phyloP scores from a whole-genome alignment of 768 basidiomycete species.

The Macrolepiota albuminosa region DNA sequence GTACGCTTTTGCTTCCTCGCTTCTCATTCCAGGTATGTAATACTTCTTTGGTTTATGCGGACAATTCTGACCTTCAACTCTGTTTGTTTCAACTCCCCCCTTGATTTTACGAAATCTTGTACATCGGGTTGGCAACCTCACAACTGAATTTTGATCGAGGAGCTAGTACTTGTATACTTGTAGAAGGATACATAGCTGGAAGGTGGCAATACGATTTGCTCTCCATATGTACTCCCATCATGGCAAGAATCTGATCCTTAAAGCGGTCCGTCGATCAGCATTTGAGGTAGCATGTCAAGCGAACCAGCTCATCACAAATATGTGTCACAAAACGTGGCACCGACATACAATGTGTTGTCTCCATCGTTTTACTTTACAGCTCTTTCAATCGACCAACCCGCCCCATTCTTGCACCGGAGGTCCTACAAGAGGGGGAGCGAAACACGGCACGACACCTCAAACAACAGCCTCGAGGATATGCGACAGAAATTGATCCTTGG shows the following conservation, averaged over 20 bases:
- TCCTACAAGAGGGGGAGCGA: neutral
- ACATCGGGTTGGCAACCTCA: neutral
- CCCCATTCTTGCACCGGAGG: neutral
- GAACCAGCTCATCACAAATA: slow-evolving; percentile 10
- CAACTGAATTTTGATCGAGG: no score
- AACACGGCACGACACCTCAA: neutral
- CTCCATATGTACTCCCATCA: neutral
- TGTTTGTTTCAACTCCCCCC: neutral
- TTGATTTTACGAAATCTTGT: neutral
- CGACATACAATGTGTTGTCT: neutral
- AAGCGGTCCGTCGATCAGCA: slow-evolving; percentile 15
- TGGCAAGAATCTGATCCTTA: slow-evolving; percentile 7
- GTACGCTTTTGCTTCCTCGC: slow-evolving; percentile 10
- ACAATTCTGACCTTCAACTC: neutral
- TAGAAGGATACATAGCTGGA: neutral
- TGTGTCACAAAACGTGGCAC: neutral
- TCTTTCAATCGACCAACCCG: neutral
- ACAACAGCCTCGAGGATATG: neutral
- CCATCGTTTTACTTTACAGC: neutral
- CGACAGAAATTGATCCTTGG: slow-evolving; percentile 1
- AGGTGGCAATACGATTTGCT: neutral
- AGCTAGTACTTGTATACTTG: neutral
- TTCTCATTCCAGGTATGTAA: slow-evolving; percentile 9
- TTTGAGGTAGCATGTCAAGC: neutral
- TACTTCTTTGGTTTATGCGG: slow-evolving; percentile 10